Base-by-base conservation (phyloP, 495 filamentous ascomycete species). In the Neurospora sp. region DNA sequence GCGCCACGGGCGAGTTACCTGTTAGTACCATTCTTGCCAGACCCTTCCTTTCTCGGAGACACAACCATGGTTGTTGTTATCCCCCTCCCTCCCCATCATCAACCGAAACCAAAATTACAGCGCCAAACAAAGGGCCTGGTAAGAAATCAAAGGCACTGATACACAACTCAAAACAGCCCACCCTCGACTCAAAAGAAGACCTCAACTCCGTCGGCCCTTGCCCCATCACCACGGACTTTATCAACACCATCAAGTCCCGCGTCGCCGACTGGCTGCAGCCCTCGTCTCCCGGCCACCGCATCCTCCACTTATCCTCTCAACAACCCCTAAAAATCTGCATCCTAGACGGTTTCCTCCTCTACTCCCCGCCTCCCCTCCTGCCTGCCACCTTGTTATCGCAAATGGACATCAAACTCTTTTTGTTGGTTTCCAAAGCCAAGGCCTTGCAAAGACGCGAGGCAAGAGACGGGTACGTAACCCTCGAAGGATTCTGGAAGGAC, bases 401-500 rank as follows among this genome's bases (percentile, higher is more conserved):
- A 1, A 88, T 97, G 20, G 91, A 97, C 78, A 78, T 95, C 18
- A 91, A 88, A 74, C 82, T 98, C 11, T 93, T 99, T 74, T 82
- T 98, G 10, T 87, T 89, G 0, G 91, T 91, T 1, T 83, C 85
- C 31, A 89, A 88, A 69, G 79, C 78, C 2, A 83, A 84, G 35
- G 92, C 91, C 0, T 92, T 92, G 76, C 77, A 77, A 37, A 84
- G 96, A 10, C 81, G 96, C 41, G 92, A 93, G 78, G 87, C 88
- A 3, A 84, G 96, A 78, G 89, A 84, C 76, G 94, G 93, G 41
- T 99, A 98, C 85, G 93, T 95, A 31, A 98, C 94, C 31, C 84
- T 92, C 71, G 92, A 91, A 80, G 95, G 95, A 18, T 98, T 97
- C 84, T 99, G 95, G 96, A 86, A 88, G 23, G 96, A 99, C 80